phyloP scores from a whole-genome alignment of 139 green algal species.

The Asterochloris sp. region DNA sequence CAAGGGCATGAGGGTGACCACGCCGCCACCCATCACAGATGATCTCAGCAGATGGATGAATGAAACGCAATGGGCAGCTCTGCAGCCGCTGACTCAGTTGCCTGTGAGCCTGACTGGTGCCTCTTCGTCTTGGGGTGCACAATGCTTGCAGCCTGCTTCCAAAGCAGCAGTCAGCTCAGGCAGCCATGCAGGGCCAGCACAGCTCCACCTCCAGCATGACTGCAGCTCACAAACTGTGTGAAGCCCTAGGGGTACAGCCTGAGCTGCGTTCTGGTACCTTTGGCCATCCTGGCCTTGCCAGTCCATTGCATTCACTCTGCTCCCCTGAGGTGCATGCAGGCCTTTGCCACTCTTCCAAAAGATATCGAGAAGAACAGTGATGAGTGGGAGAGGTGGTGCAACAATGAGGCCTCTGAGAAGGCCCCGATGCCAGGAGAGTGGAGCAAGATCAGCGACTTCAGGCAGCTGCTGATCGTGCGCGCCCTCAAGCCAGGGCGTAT shows the following conservation, averaged over 20 bases:
- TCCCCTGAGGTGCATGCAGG: conserved; percentile 1
- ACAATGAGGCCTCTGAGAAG: conserved; percentile 60
- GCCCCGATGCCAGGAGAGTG: conserved; percentile 74
- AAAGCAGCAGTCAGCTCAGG: no score
- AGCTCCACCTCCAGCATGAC: no score
- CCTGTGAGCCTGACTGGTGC: conserved; percentile 2
- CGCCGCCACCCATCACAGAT: conserved; percentile 70
- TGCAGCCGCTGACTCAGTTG: conserved; percentile 65
- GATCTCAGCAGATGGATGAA: conserved; percentile 78
- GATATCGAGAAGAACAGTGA: conserved; percentile 85
- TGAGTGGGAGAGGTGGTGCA: conserved; percentile 75
- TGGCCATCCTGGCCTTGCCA: no score
- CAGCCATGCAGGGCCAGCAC: no score
- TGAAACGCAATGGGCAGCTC: conserved; percentile 72
- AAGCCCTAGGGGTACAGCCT: no score
- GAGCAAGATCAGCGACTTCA: conserved; percentile 66
- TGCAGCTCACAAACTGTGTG: no score
- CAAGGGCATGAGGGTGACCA: conserved; percentile 51
- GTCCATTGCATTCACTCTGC: no score
- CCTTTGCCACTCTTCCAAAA: conserved; percentile 62
- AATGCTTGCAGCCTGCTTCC: no score
- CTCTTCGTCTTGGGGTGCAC: no score
- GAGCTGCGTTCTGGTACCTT: no score
- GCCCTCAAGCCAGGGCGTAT: conserved; percentile 77
- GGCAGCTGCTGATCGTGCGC: conserved; percentile 67